Evolutionary conservation across 495 filamentous ascomycete genomes (phyloP), one percentile per base, ranked within the genome.

Genomic region (Penicillium angulare): DNA sequence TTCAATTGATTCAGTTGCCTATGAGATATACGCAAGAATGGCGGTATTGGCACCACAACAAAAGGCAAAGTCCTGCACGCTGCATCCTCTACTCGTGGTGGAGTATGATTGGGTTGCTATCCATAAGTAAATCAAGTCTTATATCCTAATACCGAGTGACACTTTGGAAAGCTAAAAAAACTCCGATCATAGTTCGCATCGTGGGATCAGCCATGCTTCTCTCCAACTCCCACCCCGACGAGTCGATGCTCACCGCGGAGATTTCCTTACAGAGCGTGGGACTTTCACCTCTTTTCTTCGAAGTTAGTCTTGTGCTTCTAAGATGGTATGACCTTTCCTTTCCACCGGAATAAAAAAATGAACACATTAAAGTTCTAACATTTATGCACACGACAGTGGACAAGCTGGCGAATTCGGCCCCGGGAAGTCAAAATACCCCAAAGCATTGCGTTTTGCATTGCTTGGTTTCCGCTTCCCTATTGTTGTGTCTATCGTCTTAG

Each of bases 281-380:
- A 9, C 63, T 71, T 17, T 68, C 67, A 35, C 65, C 65, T 27
- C 58, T 71, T 22, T 48, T 71, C 18, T 66, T 71, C 38, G 67
- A 71, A 56, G 63, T 68, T 23, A 68, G 65, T 41, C 41, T 71
- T 18, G 49, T 71, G 20, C 50, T 71, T 43, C 39, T 71, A 34
- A 45, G 60, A 56, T 60, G 63, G 67, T 70, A 63, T 26, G 56
- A 31, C 3, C 31, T 8, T 17, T 43, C 15, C 5, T 21, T n/a
- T 27, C 3, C 22, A 27, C 24, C 17, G 7, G 2, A 27, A 43
- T 15, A 26, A 23, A 1, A 27, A 6, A 3, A 10, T 3, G 15
- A 40, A 40, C 5, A 18, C 2, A 20, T 22, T 16, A n/a, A n/a
- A n/a, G n/a, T n/a, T n/a, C 29, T 45, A 27, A 45, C 43, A 27